phyloP scores from a whole-genome alignment of 441 rosid species.

The Adansonia madagascariensis region DNA sequence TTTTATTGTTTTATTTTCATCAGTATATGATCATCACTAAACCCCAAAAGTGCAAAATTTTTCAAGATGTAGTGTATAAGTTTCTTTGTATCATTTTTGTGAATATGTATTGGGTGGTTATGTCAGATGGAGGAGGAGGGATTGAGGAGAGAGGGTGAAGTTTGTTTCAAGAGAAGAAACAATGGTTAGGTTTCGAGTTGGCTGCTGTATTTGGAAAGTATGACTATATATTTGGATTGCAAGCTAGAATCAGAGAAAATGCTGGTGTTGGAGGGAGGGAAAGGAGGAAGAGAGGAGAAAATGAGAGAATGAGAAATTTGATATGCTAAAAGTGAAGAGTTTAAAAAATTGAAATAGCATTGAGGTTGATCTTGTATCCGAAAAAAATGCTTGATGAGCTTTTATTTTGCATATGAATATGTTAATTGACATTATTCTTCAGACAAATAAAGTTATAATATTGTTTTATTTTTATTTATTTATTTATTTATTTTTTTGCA shows the following conservation, averaged over 20 bases:
- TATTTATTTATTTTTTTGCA: no score
- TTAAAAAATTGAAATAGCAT: background rate
- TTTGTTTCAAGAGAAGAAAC: constrained; percentile 2
- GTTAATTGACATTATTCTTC: no score
- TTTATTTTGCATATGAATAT: no score
- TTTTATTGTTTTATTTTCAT: constrained; percentile 8
- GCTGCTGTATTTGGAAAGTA: background rate
- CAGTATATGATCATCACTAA: background rate
- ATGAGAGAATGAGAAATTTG: background rate
- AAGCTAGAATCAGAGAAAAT: constrained; percentile 10
- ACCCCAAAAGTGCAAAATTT: background rate
- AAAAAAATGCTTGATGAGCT: background rate
- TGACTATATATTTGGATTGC: background rate
- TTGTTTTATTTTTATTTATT: no score
- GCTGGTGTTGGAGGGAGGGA: background rate
- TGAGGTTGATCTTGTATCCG: background rate
- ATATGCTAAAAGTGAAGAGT: background rate
- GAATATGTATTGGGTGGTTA: background rate
- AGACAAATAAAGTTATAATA: no score
- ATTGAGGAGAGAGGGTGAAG: background rate
- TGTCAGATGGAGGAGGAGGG: background rate
- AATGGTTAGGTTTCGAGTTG: background rate
- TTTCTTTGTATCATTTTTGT: background rate
- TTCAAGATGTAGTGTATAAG: background rate
- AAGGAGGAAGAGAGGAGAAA: constrained; percentile 10